These are phyloP conservation scores for Psophocarpus tetragonolobus DNA, from an alignment of 306 rosid species.

Conservation along the genomic window DNA sequence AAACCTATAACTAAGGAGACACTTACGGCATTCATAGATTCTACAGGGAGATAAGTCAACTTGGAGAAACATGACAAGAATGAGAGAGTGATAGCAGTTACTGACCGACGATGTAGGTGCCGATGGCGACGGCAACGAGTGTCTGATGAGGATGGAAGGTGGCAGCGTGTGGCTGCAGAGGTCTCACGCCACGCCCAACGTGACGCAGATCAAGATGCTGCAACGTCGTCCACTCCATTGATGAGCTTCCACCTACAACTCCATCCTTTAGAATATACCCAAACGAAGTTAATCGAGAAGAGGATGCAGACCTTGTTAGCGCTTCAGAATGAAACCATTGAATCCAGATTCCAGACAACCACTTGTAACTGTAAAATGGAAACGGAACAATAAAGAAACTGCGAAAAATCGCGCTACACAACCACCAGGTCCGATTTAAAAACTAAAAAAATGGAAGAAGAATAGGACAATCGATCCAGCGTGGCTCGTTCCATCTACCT, in stretches of 20 bases:
- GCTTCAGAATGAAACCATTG: constrained; percentile 22
- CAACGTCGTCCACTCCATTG: constrained; percentile 97
- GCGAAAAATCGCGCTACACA: constrained; percentile 16
- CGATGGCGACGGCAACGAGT: constrained; percentile 90
- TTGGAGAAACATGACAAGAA: not conserved
- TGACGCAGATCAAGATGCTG: constrained; percentile 98
- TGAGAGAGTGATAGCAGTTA: not conserved
- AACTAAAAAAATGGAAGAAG: not conserved
- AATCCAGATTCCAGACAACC: not conserved
- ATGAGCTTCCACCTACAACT: constrained; percentile 35
- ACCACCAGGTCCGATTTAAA: constrained; percentile 1
- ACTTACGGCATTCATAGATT: too few species aligned
- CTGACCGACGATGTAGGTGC: constrained; percentile 85
- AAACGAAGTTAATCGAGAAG: constrained; percentile 5
- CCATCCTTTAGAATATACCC: constrained; percentile 24
- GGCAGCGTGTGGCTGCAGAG: constrained; percentile 91
- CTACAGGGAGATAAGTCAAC: too few species aligned
- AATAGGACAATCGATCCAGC: not conserved
- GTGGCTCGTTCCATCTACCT: not conserved
- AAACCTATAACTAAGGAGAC: too few species aligned
- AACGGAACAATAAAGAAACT: not conserved
- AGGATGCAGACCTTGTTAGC: constrained; percentile 28
- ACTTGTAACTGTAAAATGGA: constrained; percentile 16
- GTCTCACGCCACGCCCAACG: constrained; percentile 67
- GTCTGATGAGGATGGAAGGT: constrained; percentile 89